Evolutionary conservation across 495 filamentous ascomycete genomes (phyloP).

Genomic region (Hyaloscypha hepaticicola): DNA sequence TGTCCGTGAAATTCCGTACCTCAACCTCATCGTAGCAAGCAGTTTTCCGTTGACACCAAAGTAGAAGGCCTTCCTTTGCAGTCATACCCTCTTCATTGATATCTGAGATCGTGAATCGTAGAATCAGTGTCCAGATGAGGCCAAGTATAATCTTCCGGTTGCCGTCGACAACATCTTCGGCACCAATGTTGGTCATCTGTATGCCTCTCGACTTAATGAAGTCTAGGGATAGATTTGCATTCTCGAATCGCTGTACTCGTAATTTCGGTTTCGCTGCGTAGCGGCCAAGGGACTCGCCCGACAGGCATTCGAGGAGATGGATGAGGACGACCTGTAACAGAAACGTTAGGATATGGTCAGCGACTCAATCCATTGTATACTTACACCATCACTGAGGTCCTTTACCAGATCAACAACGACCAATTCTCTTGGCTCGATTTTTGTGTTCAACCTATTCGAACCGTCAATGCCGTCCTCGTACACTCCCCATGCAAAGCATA

Average conservation of each 20-base stretch:
- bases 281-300: constrained; percentile 87
- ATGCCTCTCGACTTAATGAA: constrained; percentile 90
- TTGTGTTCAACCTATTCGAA: constrained; percentile 82
- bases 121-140: constrained; percentile 95
- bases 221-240: constrained; percentile 92
- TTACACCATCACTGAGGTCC: constrained; percentile 90
- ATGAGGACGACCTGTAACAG: constrained; percentile 77
- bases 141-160: constrained; percentile 97
- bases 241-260: constrained; percentile 96
- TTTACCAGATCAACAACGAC: constrained; percentile 78
- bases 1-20: constrained; percentile 87
- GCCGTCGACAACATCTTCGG: constrained; percentile 97
- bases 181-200: constrained; percentile 97
- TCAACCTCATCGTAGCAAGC: constrained; percentile 97
- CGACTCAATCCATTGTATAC: constrained; percentile 28
- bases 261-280: constrained; percentile 95
- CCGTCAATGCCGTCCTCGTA: neutral
- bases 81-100: constrained; percentile 98
- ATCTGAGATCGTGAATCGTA: constrained; percentile 96
- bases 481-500: constrained; percentile 36
- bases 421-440: constrained; percentile 73
- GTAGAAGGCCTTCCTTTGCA: constrained; percentile 88
- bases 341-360: constrained; percentile 10
- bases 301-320: constrained; percentile 93
- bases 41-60: constrained; percentile 98